Percentiles rank a stretch among this genome's conserved stretches.
Conservation (phyloP, 2,329 filamentous ascomycete species). For the Sporothrix variecibatus region DNA sequence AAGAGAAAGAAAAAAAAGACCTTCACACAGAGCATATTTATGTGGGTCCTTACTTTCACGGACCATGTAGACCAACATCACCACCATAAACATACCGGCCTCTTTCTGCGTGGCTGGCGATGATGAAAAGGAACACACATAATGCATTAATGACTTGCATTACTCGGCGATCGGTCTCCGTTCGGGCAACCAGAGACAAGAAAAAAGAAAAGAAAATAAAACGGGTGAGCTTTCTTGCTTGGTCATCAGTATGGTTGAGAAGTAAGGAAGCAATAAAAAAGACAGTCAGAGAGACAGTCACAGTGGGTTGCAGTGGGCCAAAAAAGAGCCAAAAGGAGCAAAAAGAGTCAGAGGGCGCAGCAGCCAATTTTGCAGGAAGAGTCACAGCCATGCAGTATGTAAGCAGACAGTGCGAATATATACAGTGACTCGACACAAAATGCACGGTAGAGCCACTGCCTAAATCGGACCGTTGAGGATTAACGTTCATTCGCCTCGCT, state of each 20-base stretch:
- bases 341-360: slow-evolving; percentile 2
- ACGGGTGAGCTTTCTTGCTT: background rate
- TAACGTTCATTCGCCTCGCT: slow-evolving; percentile 20
- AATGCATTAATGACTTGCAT: slow-evolving; percentile 10
- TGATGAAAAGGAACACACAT: background rate
- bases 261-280: background rate
- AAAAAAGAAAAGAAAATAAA: background rate
- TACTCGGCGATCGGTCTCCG: background rate
- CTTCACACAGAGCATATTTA: background rate
- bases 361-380: background rate
- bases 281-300: background rate
- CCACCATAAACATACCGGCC: background rate
- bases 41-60: background rate
- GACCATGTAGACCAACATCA: background rate
- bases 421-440: background rate
- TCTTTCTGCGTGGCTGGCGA: background rate
- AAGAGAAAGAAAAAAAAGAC: background rate
- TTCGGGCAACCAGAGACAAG: background rate
- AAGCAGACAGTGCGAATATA: background rate
- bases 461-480: background rate
- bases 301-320: background rate
- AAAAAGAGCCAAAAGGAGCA: background rate
- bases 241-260: background rate
- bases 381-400: background rate
- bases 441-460: background rate